Percentiles rank a stretch among this genome's conserved stretches.
Evolutionary conservation across 2,329 filamentous ascomycete genomes (phyloP).

Genomic region (Colletotrichum melonis): DNA sequence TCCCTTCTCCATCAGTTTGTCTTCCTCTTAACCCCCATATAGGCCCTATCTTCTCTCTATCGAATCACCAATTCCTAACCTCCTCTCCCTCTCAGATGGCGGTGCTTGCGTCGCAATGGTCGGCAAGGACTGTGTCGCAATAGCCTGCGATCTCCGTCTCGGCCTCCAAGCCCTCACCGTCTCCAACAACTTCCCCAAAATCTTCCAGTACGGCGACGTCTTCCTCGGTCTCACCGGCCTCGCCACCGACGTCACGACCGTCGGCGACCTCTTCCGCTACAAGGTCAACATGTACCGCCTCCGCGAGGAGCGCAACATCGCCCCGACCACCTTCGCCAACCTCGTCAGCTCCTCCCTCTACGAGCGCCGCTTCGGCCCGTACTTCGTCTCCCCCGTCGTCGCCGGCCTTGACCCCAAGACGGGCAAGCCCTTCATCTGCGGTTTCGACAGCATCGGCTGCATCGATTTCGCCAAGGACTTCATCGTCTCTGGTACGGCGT

Average conservation of each 20-base stretch:
- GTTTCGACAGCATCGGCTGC: conserved; percentile 98
- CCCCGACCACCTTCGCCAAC: conserved; percentile 95
- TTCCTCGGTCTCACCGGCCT: conserved; percentile 97
- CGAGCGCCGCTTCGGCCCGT: conserved; percentile 95
- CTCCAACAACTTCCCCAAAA: conserved; percentile 99
- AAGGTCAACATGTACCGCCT: conserved; percentile 99
- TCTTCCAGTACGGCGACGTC: conserved; percentile 96
- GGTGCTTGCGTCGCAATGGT: conserved; percentile 99
- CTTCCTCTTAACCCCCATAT: conserved; percentile 22
- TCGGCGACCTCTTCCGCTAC: conserved; percentile 97
- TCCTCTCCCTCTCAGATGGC: conserved; percentile 67
- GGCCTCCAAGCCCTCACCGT: conserved; percentile 96
- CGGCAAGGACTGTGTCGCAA: conserved; percentile 99
- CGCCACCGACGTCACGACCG: conserved; percentile 93
- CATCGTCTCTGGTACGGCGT: conserved; percentile 95
- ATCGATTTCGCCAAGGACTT: conserved; percentile 99
- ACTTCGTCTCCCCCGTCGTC: conserved; percentile 94
- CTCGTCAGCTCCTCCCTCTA: conserved; percentile 92
- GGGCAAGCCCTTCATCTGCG: conserved; percentile 96
- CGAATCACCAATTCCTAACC: conserved; percentile 34
- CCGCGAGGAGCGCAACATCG: conserved; percentile 96
- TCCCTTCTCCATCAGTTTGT: conserved; percentile 94
- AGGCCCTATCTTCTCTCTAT: not conserved
- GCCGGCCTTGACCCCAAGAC: conserved; percentile 95
- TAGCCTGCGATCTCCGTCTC: conserved; percentile 97